Conservation (phyloP, 768 basidiomycete species). For the Pleurotus djamor region DNA sequence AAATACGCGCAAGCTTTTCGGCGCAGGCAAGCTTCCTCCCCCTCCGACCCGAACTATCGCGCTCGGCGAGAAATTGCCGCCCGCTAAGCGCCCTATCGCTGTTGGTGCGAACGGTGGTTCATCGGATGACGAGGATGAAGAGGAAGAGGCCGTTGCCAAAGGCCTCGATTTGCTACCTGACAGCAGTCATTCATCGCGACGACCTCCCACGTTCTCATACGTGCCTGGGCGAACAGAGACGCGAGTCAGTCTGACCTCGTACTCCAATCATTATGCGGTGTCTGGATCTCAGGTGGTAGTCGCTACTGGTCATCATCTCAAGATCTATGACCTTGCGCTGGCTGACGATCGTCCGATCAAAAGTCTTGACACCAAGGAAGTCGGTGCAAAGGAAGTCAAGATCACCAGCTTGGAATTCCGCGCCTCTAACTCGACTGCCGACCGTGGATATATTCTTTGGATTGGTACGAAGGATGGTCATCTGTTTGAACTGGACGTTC, state of each 20-base stretch:
- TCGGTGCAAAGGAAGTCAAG: conserved; percentile 64
- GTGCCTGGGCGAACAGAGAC: conserved; percentile 38
- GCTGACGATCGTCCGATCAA: conserved; percentile 40
- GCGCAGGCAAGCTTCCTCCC: conserved; percentile 51
- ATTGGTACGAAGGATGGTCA: conserved; percentile 90
- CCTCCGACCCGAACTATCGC: conserved; percentile 77
- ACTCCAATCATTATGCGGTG: conserved; percentile 50
- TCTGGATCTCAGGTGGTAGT: conserved; percentile 60
- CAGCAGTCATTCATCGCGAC: conserved; percentile 63
- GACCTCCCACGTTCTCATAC: conserved; percentile 40
- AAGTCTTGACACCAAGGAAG: conserved; percentile 59
- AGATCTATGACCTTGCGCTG: conserved; percentile 56
- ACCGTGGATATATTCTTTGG: conserved; percentile 73
- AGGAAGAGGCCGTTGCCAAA: conserved; percentile 50
- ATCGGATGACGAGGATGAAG: conserved; percentile 56
- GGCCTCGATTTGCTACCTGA: conserved; percentile 61
- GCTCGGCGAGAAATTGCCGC: conserved; percentile 67
- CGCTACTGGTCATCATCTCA: conserved; percentile 56
- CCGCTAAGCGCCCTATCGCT: conserved; percentile 44
- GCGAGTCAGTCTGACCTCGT: conserved; percentile 58
- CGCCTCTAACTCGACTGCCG: conserved; percentile 37
- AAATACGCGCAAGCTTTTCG: conserved; percentile 37
- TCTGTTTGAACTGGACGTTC: conserved; percentile 78
- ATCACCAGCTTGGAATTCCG: conserved; percentile 81
- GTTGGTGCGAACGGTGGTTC: conserved; percentile 25